Base-by-base conservation (phyloP, 345 rosid species). In the Lepidium aucheri region DNA sequence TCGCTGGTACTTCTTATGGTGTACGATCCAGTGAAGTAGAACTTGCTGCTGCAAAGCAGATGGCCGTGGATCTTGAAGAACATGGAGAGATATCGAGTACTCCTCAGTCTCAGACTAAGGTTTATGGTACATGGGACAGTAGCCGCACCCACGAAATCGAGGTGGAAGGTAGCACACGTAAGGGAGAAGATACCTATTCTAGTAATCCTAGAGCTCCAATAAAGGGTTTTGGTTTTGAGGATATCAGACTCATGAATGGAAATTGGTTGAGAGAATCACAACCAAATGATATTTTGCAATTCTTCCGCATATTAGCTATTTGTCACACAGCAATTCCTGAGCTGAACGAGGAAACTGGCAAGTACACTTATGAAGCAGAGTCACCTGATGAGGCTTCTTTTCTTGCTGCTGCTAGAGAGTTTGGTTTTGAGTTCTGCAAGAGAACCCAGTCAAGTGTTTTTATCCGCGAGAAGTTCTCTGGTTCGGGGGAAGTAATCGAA, bases 291-390 rank as follows among this genome's bases (percentile, higher is more conserved):
- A 68, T 88, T 55, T n/a, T 78, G 72, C 72, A 77, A 75, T 90
- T 90, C 79, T 94, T 85, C 60, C 85, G 81, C 33, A 87, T 86
- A 74, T 80, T 94, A 76, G 90, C 99, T 30, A 53, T 88, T 67
- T 94, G 99, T 74, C 99, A 94, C 77, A 83, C 97, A 26, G 99
- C 99, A n/a, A 89, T 94, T 51, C 97, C 99, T 8, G 99, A 94
- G 79, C 70, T 78, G 42, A 80, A 88, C 18, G 97, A 87, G 75
- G 89, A 82, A 63, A 87, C 87, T 18, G 96, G 96, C 5, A 71
- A 16, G 65, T 65, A 74, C 59, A 79, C 84, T 2, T 94, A 90
- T 56, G 99, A 94, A 82, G 96, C 97, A 20, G 99, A 94, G 78
- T 94, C 99, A 32, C 99, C 97, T 14, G 99, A 94, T 71, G 99